Conservation (phyloP, 352 stramenopile species). For the Bremia lactucae region DNA sequence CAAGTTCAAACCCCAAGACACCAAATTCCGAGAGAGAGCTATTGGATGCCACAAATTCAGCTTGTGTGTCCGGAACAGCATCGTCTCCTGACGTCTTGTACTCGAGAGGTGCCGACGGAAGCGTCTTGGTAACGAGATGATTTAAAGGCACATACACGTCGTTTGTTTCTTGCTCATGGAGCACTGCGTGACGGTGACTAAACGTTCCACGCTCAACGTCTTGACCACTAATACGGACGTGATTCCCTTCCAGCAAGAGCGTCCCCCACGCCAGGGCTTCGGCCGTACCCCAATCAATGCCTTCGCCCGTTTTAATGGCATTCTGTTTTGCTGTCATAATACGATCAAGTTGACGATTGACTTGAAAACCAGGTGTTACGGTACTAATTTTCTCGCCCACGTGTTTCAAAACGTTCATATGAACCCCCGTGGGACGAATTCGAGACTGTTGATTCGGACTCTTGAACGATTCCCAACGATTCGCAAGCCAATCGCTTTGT, state of each 20-base stretch:
- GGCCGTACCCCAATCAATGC: constrained; percentile 95
- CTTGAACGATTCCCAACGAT: constrained; percentile 95
- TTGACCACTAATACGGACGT: constrained; percentile 88
- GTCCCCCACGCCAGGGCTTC: constrained; percentile 93
- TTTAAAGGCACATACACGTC: constrained; percentile 90
- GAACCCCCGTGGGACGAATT: constrained; percentile 89
- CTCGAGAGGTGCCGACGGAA: constrained; percentile 48
- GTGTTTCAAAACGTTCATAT: constrained; percentile 85
- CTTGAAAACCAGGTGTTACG: constrained; percentile 81
- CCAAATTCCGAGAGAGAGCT: constrained; percentile 93
- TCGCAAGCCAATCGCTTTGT: constrained; percentile 92
- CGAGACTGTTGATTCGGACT: constrained; percentile 88
- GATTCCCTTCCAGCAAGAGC: constrained; percentile 88
- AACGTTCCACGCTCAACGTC: constrained; percentile 92
- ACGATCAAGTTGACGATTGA: constrained; percentile 90
- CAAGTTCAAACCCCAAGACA: constrained; percentile 93
- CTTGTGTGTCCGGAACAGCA: constrained; percentile 66
- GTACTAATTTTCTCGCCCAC: constrained; percentile 83
- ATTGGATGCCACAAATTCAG: constrained; percentile 89
- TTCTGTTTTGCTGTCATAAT: constrained; percentile 84
- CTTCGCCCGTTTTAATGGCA: constrained; percentile 68
- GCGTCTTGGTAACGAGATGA: constrained; percentile 65
- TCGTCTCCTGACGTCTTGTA: constrained; percentile 17
- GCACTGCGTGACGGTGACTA: constrained; percentile 87
- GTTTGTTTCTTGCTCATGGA: constrained; percentile 93